phyloP scores from a whole-genome alignment of 208 protist species.

The Trypanosoma rangeli region DNA sequence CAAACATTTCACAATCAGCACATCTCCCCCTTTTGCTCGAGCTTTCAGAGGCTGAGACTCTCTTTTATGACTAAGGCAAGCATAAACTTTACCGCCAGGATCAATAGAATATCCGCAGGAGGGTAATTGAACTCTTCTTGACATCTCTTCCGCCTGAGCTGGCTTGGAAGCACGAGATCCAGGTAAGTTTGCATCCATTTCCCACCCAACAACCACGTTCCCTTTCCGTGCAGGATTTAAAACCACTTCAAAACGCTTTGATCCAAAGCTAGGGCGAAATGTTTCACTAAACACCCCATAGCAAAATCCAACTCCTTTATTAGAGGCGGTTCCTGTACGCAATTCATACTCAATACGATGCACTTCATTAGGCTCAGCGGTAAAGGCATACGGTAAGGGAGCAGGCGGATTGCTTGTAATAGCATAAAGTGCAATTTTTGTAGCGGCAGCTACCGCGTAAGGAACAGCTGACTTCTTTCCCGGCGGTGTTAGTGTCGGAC shows the following conservation, averaged over 20 bases:
- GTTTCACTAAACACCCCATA: constrained; percentile 60
- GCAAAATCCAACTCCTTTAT: constrained; percentile 23
- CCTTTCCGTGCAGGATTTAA: constrained; percentile 55
- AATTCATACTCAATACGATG: constrained; percentile 65
- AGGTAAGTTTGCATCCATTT: constrained; percentile 31
- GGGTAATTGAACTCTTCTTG: constrained; percentile 31
- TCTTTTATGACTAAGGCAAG: constrained; percentile 48
- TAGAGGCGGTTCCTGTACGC: constrained; percentile 16
- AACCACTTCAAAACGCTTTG: constrained; percentile 58
- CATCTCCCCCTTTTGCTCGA: constrained; percentile 54
- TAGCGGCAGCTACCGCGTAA: constrained; percentile 68
- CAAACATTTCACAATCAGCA: constrained; percentile 61
- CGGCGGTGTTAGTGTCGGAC: constrained; percentile 31
- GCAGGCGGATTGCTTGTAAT: constrained; percentile 64
- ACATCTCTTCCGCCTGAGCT: constrained; percentile 1
- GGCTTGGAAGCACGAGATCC: constrained; percentile 3
- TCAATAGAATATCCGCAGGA: constrained; percentile 82
- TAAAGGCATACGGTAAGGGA: constrained; percentile 62
- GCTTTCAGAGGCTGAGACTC: constrained; percentile 53
- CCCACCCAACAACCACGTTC: constrained; percentile 73
- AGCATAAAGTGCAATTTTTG: constrained; percentile 48
- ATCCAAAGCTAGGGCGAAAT: constrained; percentile 44
- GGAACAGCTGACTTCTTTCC: constrained; percentile 52
- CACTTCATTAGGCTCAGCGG: constrained; percentile 32
- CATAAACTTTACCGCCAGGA: constrained; percentile 61